phyloP scores from a whole-genome alignment of 345 rosid genomes.

The Salix caprea region DNA sequence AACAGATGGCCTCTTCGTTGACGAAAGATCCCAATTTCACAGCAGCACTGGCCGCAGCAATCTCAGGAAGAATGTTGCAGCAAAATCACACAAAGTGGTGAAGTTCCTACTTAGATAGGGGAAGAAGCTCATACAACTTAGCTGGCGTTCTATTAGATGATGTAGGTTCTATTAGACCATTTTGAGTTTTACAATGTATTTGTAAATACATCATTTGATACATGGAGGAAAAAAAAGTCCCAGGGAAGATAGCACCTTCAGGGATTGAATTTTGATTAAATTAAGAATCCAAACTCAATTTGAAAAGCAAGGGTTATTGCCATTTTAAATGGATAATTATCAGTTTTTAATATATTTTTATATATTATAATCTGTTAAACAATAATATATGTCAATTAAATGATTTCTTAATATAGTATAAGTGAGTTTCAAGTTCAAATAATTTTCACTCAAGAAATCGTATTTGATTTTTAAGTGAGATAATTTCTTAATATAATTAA shows the following conservation, averaged over 20 bases:
- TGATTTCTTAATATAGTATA: too few species aligned
- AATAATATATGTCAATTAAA: too few species aligned
- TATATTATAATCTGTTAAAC: neutral
- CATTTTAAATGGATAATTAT: neutral
- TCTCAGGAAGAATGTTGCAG: slow-evolving; percentile 69
- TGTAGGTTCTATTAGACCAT: neutral
- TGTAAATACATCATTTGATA: slow-evolving; percentile 16
- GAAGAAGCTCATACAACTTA: neutral
- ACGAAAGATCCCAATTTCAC: slow-evolving; percentile 94
- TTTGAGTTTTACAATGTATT: slow-evolving; percentile 10
- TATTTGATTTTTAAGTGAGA: too few species aligned
- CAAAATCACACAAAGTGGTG: slow-evolving; percentile 43
- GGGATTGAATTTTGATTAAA: too few species aligned
- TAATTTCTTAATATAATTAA: too few species aligned
- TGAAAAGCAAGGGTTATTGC: neutral
- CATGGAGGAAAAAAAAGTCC: neutral
- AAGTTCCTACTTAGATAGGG: neutral
- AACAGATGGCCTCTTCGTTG: slow-evolving; percentile 91
- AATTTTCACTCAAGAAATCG: too few species aligned
- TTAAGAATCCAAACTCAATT: neutral
- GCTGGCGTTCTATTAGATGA: neutral
- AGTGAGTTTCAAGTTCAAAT: too few species aligned
- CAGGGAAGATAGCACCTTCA: neutral
- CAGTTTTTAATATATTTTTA: neutral
- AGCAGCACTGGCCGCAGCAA: slow-evolving; percentile 91